Conservation (phyloP, 139 green algal species). For the Pedinophyceae sp. region DNA sequence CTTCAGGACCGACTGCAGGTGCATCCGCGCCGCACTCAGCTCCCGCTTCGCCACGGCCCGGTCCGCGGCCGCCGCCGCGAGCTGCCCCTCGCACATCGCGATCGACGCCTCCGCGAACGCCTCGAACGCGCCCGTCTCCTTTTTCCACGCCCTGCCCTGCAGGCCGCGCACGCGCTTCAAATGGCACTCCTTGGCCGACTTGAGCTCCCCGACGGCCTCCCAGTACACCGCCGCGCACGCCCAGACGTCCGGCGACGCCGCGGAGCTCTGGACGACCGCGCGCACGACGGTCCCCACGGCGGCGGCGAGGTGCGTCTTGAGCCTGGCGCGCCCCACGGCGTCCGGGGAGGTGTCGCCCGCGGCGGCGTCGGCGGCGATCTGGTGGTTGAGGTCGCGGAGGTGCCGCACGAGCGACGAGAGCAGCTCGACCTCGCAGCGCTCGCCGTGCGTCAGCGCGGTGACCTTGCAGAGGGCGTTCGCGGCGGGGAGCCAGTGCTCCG, state of each 20-base stretch:
- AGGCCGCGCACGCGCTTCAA: conserved; percentile 4
- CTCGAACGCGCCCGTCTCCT: conserved; percentile 10
- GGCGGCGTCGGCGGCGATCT: neutral
- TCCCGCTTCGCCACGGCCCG: conserved; percentile 17
- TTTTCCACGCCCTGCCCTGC: conserved; percentile 23
- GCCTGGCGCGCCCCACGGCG: too few species aligned
- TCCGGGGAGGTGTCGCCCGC: conserved; percentile 2
- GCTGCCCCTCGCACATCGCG: conserved; percentile 20
- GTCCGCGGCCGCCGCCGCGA: conserved; percentile 5
- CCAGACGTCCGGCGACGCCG: neutral
- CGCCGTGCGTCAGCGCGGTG: conserved; percentile 26
- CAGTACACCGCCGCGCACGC: conserved; percentile 1
- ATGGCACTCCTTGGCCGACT: neutral
- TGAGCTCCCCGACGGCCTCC: neutral
- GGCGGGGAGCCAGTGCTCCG: neutral
- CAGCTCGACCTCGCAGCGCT: conserved; percentile 24
- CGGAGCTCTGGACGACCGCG: neutral
- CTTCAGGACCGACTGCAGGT: conserved; percentile 44
- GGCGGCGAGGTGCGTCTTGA: neutral
- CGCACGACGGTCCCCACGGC: neutral
- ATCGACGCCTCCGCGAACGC: conserved; percentile 26
- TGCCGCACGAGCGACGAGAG: conserved; percentile 24
- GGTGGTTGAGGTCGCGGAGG: too few species aligned
- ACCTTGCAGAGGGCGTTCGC: conserved; percentile 21
- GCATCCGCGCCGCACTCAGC: conserved; percentile 46